Evolutionary conservation across 805 yeast genomes (phyloP), one percentile per base, ranked within the genome.

Genomic region (Metschnikowia similis): DNA sequence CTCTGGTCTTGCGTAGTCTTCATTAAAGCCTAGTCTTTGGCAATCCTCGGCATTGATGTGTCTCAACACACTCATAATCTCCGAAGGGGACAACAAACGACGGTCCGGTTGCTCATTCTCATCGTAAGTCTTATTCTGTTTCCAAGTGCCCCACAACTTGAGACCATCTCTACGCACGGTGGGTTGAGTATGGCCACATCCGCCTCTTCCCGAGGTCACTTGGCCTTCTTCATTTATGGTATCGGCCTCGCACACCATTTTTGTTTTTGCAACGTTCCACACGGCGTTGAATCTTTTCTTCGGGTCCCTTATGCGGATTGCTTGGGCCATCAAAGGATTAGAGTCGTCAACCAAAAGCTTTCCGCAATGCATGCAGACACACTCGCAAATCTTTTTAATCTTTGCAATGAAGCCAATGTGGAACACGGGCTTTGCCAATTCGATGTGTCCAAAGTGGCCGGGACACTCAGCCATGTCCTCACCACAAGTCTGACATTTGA

Each of bases 391-490:
- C 68, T 94, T 94, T 67, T 94, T 94, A 63, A 94, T 92, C 66
- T 89, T 92, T 43, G 95, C 81, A 62, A 94, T 83, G 70, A 89
- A 94, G n/a, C 96, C 99, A 67, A 94, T 89, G 69, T 94, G 99
- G 72, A 94, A 94, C 35, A 94, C 99, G 11, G 99, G 99, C 67
- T 92, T 94, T 34, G 99, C 98, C 57, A 94, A 78, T 67, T 94
- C 99, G 54, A 94, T 94, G 66, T 94, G 99, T 59, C 99, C 99
- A 71, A 94, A 94, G 74, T 94, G 99, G 52, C 99, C 99, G 0
- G 98, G 98, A 72, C 99, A 94, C 68, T 94, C 98, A 53, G 92
- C 89, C 97, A 94, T 94, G 61, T 92, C 97, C 70, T 94, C 99
- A 63, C 97, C 96, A 79, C 99, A 94, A 26, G 99, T 94, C 76